Percentiles rank a stretch among this genome's conserved stretches.
Conservation (phyloP, 2,329 filamentous ascomycete species). For the Aspergillus niger region DNA sequence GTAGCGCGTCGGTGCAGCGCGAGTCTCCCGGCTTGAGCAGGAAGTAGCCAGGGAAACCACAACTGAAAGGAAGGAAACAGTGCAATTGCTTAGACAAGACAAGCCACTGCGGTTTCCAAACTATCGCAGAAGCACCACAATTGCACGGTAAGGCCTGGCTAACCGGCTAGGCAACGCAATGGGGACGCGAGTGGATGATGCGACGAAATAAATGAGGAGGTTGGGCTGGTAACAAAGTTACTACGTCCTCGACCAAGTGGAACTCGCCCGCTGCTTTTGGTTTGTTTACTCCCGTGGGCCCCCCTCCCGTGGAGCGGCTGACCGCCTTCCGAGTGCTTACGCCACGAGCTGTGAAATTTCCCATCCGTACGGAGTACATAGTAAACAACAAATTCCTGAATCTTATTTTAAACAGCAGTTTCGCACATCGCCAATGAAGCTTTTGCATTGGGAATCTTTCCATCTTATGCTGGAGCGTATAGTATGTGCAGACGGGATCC, state of each 20-base stretch:
- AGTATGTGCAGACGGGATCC: slow-evolving; percentile 4
- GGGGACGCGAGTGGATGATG: neutral
- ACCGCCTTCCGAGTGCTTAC: slow-evolving; percentile 14
- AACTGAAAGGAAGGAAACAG: neutral
- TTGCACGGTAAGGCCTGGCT: neutral
- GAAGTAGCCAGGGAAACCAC: slow-evolving; percentile 8
- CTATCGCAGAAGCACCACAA: neutral
- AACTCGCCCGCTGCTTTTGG: slow-evolving; percentile 8
- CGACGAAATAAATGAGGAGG: slow-evolving; percentile 24
- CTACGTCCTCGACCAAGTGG: slow-evolving; percentile 9
- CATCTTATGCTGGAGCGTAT: neutral
- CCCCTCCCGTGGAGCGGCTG: slow-evolving; percentile 14
- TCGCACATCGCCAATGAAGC: neutral
- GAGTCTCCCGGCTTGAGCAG: slow-evolving; percentile 5
- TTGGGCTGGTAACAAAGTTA: slow-evolving; percentile 17
- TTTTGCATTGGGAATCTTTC: no score
- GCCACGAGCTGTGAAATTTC: neutral
- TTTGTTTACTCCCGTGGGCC: slow-evolving; percentile 20
- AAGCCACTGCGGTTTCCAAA: neutral
- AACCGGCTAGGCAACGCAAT: neutral
- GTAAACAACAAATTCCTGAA: neutral
- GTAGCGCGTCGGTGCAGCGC: slow-evolving; percentile 19
- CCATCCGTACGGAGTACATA: neutral
- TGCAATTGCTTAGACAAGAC: neutral
- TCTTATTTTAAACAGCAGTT: no score